These are phyloP conservation scores for Pseudoturritis turrita DNA, from an alignment of 345 rosid genomes.

Conservation along the genomic window DNA sequence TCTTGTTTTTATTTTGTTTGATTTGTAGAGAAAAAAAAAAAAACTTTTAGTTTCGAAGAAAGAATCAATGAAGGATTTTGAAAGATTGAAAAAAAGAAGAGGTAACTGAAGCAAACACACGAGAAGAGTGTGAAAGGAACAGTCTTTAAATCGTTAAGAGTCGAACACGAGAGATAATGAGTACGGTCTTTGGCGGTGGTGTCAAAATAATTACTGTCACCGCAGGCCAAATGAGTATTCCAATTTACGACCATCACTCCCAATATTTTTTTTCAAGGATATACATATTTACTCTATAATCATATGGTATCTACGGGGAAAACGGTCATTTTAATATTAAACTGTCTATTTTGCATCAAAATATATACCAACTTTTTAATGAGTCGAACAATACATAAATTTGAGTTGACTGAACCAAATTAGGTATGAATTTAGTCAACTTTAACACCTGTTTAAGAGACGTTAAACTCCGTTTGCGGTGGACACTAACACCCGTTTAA, in stretches of 20 bases:
- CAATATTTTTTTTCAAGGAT: neutral
- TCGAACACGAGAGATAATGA: slow-evolving; percentile 11
- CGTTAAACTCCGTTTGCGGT: no score
- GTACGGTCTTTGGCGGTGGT: slow-evolving; percentile 22
- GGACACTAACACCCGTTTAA: no score
- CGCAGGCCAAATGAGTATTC: slow-evolving; percentile 30
- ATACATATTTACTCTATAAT: neutral
- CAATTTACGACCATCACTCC: slow-evolving; percentile 7
- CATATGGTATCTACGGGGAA: no score
- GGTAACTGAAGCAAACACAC: slow-evolving; percentile 19
- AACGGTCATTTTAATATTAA: no score
- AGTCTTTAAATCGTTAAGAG: slow-evolving; percentile 1
- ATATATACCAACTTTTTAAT: no score
- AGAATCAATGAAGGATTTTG: neutral
- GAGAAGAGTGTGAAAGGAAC: slow-evolving; percentile 17
- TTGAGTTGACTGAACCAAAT: no score
- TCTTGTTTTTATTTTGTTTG: slow-evolving; percentile 8
- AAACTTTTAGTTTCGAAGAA: neutral
- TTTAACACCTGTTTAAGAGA: no score
- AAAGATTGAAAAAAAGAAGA: neutral
- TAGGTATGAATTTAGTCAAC: no score
- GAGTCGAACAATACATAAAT: no score
- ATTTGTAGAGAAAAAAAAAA: neutral
- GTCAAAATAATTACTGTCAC: slow-evolving; percentile 23
- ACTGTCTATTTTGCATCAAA: no score